These are phyloP conservation scores for Xerocomellus chrysenteron DNA, from an alignment of 768 basidiomycete species.

Conservation along the genomic window DNA sequence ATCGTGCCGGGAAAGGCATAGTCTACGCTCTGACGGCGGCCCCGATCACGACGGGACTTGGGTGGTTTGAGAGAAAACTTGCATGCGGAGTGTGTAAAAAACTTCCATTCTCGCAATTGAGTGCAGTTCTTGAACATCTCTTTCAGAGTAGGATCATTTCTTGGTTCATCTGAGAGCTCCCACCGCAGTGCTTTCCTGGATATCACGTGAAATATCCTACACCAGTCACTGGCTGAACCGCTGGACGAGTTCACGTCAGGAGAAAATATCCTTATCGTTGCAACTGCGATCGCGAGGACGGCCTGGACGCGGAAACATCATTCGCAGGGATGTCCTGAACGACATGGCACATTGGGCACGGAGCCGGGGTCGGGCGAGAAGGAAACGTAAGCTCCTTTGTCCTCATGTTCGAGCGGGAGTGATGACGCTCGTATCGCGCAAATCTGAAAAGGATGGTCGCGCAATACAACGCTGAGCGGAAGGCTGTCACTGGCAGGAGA, in stretches of 20 bases:
- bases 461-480: conserved; percentile 49
- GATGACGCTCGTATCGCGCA: conserved; percentile 44
- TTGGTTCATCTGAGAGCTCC: conserved; percentile 59
- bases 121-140: conserved; percentile 54
- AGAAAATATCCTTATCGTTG: conserved; percentile 68
- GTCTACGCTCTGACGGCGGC: too few relatives aligned
- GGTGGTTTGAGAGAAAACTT: too few relatives aligned
- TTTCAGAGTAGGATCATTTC: conserved; percentile 60
- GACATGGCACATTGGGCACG: conserved; percentile 81
- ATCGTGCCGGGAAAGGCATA: too few relatives aligned
- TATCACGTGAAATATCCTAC: too few relatives aligned
- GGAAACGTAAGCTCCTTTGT: conserved; percentile 66
- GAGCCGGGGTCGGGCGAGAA: conserved; percentile 75
- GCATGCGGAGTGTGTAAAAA: too few relatives aligned
- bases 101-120: conserved; percentile 27
- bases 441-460: conserved; percentile 66
- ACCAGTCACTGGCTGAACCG: too few relatives aligned
- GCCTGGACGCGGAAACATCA: conserved; percentile 79
- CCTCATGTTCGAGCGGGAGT: conserved; percentile 59
- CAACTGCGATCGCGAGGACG: conserved; percentile 83
- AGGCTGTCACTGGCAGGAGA: conserved; percentile 1
- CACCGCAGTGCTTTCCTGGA: too few relatives aligned
- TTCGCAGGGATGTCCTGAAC: conserved; percentile 78
- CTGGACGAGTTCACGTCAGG: conserved; percentile 20
- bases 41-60: too few relatives aligned